phyloP scores from a whole-genome alignment of 129 eudicot genomes.

The Kitagawia praeruptora region DNA sequence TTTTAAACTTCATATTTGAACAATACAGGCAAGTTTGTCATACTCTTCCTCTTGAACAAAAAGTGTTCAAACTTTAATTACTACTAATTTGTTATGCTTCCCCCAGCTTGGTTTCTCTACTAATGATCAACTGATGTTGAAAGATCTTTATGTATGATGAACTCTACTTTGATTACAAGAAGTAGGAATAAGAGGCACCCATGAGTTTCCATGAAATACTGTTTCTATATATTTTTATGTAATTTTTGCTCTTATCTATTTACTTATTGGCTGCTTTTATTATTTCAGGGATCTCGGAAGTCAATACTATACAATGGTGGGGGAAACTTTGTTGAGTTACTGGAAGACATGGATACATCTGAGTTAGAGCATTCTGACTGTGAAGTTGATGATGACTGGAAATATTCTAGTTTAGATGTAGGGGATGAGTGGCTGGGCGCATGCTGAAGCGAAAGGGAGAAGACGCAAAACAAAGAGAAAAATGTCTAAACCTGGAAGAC shows the following conservation, averaged over 20 bases:
- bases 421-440: constrained; percentile 40
- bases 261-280: neutral
- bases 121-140: neutral
- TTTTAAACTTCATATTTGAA: too few species aligned
- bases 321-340: constrained; percentile 24
- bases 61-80: too few species aligned
- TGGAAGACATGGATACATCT: constrained; percentile 93
- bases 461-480: constrained; percentile 25
- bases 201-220: too few species aligned
- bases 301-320: constrained; percentile 35
- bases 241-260: neutral
- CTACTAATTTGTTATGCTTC: neutral
- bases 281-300: constrained; percentile 48
- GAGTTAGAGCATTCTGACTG: constrained; percentile 42
- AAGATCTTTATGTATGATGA: neutral
- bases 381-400: constrained; percentile 35
- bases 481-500: constrained; percentile 25
- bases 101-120: neutral
- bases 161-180: neutral
- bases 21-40: too few species aligned
- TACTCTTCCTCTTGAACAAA: too few species aligned
- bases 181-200: neutral
- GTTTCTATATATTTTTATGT: too few species aligned
- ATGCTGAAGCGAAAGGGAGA: constrained; percentile 8
- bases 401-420: constrained; percentile 15